phyloP scores from a whole-genome alignment of 352 stramenopile species.

The Phytophthora sansomeana region DNA sequence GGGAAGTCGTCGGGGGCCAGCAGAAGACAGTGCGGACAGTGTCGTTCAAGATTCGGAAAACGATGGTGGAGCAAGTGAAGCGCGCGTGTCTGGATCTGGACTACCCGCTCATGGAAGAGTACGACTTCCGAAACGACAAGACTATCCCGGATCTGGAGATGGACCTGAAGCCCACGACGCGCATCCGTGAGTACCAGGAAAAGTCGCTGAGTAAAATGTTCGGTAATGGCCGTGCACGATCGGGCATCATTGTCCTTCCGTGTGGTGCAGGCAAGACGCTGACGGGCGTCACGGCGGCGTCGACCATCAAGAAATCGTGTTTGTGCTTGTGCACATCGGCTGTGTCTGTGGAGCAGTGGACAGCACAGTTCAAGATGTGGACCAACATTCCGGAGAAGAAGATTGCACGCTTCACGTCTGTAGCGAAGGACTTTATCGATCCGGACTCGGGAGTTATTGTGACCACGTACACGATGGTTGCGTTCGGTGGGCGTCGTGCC shows the following conservation, averaged over 20 bases:
- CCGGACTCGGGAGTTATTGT: slow-evolving; percentile 93
- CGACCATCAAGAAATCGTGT: slow-evolving; percentile 98
- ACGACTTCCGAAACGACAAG: slow-evolving; percentile 97
- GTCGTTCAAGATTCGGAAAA: slow-evolving; percentile 87
- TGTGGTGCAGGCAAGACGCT: slow-evolving; percentile 94
- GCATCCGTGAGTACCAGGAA: slow-evolving; percentile 99
- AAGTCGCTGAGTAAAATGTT: slow-evolving; percentile 99
- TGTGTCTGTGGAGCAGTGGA: slow-evolving; percentile 98
- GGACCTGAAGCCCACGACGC: slow-evolving; percentile 91
- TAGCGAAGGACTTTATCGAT: slow-evolving; percentile 87
- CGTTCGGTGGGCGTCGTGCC: slow-evolving; percentile 92
- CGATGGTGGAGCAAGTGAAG: slow-evolving; percentile 95
- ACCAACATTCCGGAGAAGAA: slow-evolving; percentile 93
- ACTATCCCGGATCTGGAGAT: slow-evolving; percentile 89
- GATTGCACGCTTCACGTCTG: slow-evolving; percentile 85
- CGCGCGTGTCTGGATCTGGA: slow-evolving; percentile 95
- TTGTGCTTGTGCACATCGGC: slow-evolving; percentile 98
- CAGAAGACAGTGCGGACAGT: slow-evolving; percentile 83
- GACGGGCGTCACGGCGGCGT: slow-evolving; percentile 95
- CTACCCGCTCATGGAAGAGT: slow-evolving; percentile 99
- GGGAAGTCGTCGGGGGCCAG: slow-evolving; percentile 37
- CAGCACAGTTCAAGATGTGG: slow-evolving; percentile 98
- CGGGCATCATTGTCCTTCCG: slow-evolving; percentile 99
- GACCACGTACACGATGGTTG: slow-evolving; percentile 99
- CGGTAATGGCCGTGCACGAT: slow-evolving; percentile 97